Base-by-base conservation (phyloP, 1,284 basidiomycete genomes). In the Ustilago sp. region DNA sequence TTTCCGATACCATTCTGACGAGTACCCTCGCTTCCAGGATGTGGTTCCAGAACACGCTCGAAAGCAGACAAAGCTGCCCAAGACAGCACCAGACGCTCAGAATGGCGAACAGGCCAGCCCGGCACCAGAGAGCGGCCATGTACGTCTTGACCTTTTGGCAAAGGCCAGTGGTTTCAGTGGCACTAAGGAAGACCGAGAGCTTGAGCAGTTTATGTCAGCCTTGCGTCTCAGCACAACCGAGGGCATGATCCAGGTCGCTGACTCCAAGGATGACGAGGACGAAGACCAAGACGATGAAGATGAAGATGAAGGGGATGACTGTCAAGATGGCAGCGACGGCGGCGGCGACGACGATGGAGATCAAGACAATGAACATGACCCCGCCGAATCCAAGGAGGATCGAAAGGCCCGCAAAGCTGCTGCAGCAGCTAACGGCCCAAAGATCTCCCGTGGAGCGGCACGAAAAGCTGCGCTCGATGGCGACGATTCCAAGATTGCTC, bases 1-100 rank as follows among this genome's bases (percentile, higher is more conserved):
- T 28, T 99, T 98, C 88, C 90, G 92, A 64, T 99, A 96, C 86
- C 94, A 98, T 87, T 95, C 94, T 68, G 89, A 90, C 0, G 87
- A 94, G 38, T 98, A 93, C 87, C 96, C 97, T 6, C 68, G 35
- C 13, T 85, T 83, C 60, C 59, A 59, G 4, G 76, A 84, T 28
- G 79, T 81, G n/a, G 76, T 82, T 9, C 70, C 74, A 4, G 64
- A 68, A 50, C 52, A 55, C 34, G 59, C 63, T 12, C 65, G 69
- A 4, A 59, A 68, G 63, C 65, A 72, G 48, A 66, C 67, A 3
- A 77, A 64, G 60, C 51, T 63, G 3, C 57, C 66, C 32, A 73
- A 72, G 51, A 7, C 71, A n/a, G 59, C 66, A 11, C 32, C 61
- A 32, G 34, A 61, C 5, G 45, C 32, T 19, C 59, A 58, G 8